phyloP scores from a whole-genome alignment of 2,329 filamentous ascomycete genomes.

The Diaporthe ampelina region DNA sequence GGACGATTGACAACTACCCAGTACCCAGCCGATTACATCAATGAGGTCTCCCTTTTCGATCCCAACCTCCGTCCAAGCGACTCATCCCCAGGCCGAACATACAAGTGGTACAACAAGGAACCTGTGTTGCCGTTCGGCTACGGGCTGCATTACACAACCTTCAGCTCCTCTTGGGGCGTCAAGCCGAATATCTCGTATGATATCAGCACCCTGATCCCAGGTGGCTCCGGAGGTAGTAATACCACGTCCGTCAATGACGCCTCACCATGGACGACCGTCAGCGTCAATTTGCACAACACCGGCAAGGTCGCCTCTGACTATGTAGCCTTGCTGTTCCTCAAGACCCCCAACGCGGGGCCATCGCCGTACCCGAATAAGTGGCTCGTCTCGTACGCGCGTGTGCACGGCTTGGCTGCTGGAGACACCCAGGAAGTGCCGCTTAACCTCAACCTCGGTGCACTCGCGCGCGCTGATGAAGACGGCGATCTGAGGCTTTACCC shows the following conservation, averaged over 20 bases:
- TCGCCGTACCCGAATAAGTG: neutral
- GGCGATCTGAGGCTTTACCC: neutral
- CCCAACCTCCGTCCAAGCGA: constrained; percentile 63
- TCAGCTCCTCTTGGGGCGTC: constrained; percentile 50
- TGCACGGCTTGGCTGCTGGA: neutral
- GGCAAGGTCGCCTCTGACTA: neutral
- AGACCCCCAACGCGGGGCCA: neutral
- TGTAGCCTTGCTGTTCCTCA: neutral
- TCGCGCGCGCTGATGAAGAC: neutral
- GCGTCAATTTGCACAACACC: neutral
- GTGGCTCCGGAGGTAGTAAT: neutral
- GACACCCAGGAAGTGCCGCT: neutral
- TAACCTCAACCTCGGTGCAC: neutral
- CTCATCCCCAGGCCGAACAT: constrained; percentile 61
- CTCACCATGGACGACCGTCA: neutral
- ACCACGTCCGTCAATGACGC: neutral
- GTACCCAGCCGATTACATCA: constrained; percentile 61
- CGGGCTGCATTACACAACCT: constrained; percentile 70
- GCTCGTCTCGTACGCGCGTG: neutral
- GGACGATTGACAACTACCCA: neutral
- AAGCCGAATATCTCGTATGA: neutral
- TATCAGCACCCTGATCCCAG: neutral
- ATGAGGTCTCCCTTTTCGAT: constrained; percentile 66
- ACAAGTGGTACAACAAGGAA: constrained; percentile 67
- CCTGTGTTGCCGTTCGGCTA: constrained; percentile 65